A percentile compares a stretch with the other conserved stretches of the same genome.
Evolutionary conservation across 768 basidiomycete genomes (phyloP).

Genomic region (Agrocybe chaxingu): DNA sequence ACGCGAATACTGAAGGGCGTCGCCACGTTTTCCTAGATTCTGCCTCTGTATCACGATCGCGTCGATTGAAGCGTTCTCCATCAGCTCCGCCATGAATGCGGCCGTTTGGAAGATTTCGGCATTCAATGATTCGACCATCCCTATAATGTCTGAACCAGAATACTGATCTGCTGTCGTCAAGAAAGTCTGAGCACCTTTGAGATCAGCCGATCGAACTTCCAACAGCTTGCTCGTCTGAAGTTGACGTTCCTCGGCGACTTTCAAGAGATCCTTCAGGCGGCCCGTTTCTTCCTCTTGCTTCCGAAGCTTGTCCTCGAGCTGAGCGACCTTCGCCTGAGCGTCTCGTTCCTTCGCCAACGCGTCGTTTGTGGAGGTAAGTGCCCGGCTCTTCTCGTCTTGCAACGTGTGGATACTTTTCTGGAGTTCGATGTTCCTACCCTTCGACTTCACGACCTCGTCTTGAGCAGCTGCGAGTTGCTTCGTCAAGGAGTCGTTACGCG

Average conservation of each 20-base stretch:
- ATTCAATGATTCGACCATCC: constrained; percentile 38
- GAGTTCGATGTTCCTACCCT: background rate
- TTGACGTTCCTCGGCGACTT: constrained; percentile 16
- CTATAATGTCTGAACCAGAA: constrained; percentile 42
- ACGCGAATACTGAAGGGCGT: background rate
- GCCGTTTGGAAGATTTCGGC: constrained; percentile 45
- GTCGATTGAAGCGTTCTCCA: constrained; percentile 9
- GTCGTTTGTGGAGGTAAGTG: background rate
- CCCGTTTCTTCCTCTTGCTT: constrained; percentile 8
- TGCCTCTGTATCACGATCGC: constrained; percentile 1
- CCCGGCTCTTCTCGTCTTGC: constrained; percentile 3
- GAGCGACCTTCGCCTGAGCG: background rate
- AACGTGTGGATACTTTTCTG: constrained; percentile 2
- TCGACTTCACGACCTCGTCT: background rate
- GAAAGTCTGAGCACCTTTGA: constrained; percentile 40
- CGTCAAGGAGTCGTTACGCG: background rate
- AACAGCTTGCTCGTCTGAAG: constrained; percentile 16
- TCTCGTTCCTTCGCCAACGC: background rate
- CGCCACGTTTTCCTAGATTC: background rate
- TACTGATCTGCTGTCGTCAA: constrained; percentile 40
- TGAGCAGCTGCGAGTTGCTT: background rate
- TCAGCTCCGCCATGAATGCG: constrained; percentile 39
- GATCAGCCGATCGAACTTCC: constrained; percentile 32
- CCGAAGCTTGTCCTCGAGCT: constrained; percentile 3
- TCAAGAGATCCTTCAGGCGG: constrained; percentile 11